Evolutionary conservation across 805 yeast genomes (phyloP).

Genomic region (Candida maris): DNA sequence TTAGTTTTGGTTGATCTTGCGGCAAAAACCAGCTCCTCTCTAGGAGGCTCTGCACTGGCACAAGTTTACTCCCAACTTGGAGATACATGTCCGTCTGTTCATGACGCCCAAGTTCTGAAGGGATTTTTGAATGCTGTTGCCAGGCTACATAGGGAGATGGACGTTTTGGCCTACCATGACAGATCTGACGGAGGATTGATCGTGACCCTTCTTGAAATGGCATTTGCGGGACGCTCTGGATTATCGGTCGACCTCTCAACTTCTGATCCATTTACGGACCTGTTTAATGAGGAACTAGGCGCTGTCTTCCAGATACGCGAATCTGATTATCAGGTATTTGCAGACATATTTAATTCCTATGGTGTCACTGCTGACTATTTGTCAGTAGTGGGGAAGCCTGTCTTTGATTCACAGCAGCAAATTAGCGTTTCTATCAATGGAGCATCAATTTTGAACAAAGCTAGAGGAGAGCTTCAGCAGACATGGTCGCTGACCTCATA

Average conservation of each 20-base stretch:
- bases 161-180: slow-evolving; percentile 89
- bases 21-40: slow-evolving; percentile 45
- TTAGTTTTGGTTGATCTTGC: slow-evolving; percentile 81
- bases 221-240: slow-evolving; percentile 93
- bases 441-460: slow-evolving; percentile 41
- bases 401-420: slow-evolving; percentile 43
- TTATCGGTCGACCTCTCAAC: slow-evolving; percentile 48
- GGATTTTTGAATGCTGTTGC: slow-evolving; percentile 66
- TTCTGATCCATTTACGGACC: slow-evolving; percentile 44
- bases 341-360: slow-evolving; percentile 47
- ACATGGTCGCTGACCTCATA: slow-evolving; percentile 87
- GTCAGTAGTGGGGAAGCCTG: slow-evolving; percentile 67
- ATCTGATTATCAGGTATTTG: slow-evolving; percentile 52
- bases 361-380: slow-evolving; percentile 56
- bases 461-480: slow-evolving; percentile 73
- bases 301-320: slow-evolving; percentile 85
- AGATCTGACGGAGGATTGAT: slow-evolving; percentile 95
- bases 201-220: slow-evolving; percentile 87
- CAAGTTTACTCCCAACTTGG: slow-evolving; percentile 93
- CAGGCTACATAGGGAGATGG: slow-evolving; percentile 61
- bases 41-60: slow-evolving; percentile 94
- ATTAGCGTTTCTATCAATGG: slow-evolving; percentile 49
- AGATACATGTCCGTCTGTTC: slow-evolving; percentile 76
- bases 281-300: slow-evolving; percentile 94
- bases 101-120: slow-evolving; percentile 59